Evolutionary conservation across 1,284 basidiomycete genomes (phyloP).

Genomic region (Hemileia vastatrix): DNA sequence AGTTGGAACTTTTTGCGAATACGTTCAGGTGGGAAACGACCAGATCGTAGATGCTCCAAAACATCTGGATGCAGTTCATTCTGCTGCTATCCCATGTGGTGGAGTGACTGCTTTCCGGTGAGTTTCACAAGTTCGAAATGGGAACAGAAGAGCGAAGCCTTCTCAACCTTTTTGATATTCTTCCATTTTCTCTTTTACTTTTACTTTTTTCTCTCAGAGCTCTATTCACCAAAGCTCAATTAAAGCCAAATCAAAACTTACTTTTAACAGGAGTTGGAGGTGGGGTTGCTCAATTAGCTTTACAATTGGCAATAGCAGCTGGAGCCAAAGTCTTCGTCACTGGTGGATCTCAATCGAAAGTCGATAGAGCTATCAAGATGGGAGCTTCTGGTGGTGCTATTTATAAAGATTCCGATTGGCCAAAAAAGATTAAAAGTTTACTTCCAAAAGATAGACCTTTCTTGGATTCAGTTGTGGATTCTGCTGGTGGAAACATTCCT

Average conservation of each 20-base stretch:
- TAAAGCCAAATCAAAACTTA: not conserved
- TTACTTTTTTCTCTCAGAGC: slow-evolving; percentile 2
- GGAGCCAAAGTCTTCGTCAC: slow-evolving; percentile 18
- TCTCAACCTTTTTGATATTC: not conserved
- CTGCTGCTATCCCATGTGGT: slow-evolving; percentile 5
- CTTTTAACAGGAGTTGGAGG: slow-evolving; percentile 17
- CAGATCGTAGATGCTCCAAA: not conserved
- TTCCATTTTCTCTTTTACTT: not conserved
- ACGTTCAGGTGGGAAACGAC: not conserved
- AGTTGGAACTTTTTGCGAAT: slow-evolving; percentile 9
- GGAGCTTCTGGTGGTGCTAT: slow-evolving; percentile 17
- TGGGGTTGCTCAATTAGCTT: slow-evolving; percentile 12
- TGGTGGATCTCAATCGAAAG: slow-evolving; percentile 4
- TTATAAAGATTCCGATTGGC: slow-evolving; percentile 11
- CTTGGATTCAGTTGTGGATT: slow-evolving; percentile 16
- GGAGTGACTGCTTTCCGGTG: slow-evolving; percentile 21
- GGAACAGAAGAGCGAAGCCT: not conserved
- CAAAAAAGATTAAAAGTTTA: not conserved
- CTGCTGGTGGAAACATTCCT: slow-evolving; percentile 11
- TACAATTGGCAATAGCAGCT: slow-evolving; percentile 14
- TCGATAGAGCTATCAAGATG: not conserved
- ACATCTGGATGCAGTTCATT: not conserved
- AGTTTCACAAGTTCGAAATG: not conserved
- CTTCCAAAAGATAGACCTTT: slow-evolving; percentile 1
- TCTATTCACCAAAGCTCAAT: slow-evolving; percentile 7